Conservation (phyloP, 352 stramenopile species). For the Phytophthora podocarpi region DNA sequence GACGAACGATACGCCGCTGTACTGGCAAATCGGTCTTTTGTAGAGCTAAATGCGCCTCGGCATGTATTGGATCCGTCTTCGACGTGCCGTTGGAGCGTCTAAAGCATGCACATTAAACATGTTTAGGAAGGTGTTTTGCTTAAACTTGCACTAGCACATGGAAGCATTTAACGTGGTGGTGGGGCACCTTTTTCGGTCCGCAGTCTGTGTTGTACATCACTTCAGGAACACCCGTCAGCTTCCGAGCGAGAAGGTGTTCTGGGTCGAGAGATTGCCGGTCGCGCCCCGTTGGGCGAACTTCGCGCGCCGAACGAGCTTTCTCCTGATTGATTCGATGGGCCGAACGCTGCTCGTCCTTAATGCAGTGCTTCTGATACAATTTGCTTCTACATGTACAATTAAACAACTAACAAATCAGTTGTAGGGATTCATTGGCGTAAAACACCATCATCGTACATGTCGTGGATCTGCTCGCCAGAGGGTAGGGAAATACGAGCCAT, state of each 20-base stretch:
- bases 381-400: constrained; percentile 55
- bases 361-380: constrained; percentile 63
- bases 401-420: neutral
- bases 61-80: constrained; percentile 58
- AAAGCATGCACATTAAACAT: neutral
- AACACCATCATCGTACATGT: constrained; percentile 50
- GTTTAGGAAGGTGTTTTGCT: neutral
- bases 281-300: constrained; percentile 9
- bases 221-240: constrained; percentile 58
- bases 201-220: constrained; percentile 69
- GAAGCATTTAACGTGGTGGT: too few relatives aligned
- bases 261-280: constrained; percentile 60
- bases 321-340: constrained; percentile 57
- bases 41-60: constrained; percentile 59
- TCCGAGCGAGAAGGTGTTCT: constrained; percentile 40
- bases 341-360: constrained; percentile 69
- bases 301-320: constrained; percentile 40
- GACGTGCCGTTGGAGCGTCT: constrained; percentile 55
- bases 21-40: constrained; percentile 70
- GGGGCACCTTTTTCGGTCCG: constrained; percentile 53
- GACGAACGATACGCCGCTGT: constrained; percentile 67
- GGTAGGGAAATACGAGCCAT: constrained; percentile 56
- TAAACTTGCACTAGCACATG: neutral
- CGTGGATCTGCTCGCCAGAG: constrained; percentile 74
- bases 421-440: neutral